Evolutionary conservation across 2,329 filamentous ascomycete species (phyloP), one percentile per base, ranked within the genome.

Genomic region (Alternaria postmessia): DNA sequence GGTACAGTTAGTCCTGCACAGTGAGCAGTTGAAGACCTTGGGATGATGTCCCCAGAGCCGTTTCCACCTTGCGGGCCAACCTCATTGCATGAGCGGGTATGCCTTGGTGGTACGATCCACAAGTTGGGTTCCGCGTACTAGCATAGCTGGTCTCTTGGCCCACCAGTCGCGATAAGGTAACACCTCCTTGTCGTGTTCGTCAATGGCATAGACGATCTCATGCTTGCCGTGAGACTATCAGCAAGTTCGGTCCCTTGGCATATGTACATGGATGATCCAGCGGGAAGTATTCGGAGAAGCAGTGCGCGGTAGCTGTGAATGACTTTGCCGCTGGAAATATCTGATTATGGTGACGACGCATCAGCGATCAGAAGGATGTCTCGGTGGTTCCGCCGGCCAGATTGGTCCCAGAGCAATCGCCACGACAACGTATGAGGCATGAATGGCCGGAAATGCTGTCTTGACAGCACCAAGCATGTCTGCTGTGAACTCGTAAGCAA

Each of bases 101-200:
- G 32, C 20, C 20, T 49, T 32, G 46, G 46, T 49, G 32, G 46
- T 38, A 49, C 16, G 8, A 38, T 38, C 30, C 46, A 9, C 11
- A 49, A 7, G 5, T 36, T 49, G 14, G 16, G 2, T 24, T 24
- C 46, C 32, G 16, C 9, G 16, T n/a, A 24, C 46, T 36, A 49
- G 34, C 46, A 38, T 32, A 49, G 32, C 30, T 36, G 20, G 9
- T 20, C 32, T 49, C 46, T 49, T 49, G 46, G 46, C 46, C 46
- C 46, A 9, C 30, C 46, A 49, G 20, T 5, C 32, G 46, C 32
- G 32, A 49, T 36, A 22, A 36, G 46, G 46, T 22, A 38, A 22
- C 4, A 36, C 20, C 32, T 36, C 46, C 46, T 34, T 34, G 46
- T 22, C 2, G 18, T 14, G 3, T 22, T 36, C 30, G 22, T 34